Evolutionary conservation across 768 basidiomycete genomes (phyloP).

Genomic region (Rickenella mellea): DNA sequence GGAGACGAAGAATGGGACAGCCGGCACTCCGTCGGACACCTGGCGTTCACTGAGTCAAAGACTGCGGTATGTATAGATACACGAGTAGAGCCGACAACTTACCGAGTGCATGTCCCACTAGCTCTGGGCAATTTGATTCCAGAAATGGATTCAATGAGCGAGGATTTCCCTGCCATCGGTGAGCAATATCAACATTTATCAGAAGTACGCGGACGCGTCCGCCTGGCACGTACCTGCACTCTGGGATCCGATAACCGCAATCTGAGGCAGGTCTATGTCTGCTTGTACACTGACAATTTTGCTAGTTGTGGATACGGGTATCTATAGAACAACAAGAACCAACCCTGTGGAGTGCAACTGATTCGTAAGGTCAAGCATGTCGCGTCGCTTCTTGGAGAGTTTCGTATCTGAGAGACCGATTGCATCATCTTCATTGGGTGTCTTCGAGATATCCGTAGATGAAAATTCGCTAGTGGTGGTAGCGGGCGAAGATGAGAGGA

Average conservation of each 20-base stretch:
- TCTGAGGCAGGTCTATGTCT: conserved; percentile 65
- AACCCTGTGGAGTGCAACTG: conserved; percentile 56
- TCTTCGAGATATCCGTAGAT: too few relatives aligned
- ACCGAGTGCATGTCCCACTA: conserved; percentile 73
- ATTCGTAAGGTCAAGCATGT: conserved; percentile 51
- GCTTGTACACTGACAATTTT: conserved; percentile 42
- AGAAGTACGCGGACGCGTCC: too few relatives aligned
- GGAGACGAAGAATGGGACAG: conserved; percentile 27
- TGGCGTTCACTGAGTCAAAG: conserved; percentile 11
- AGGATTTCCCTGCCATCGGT: conserved; percentile 78
- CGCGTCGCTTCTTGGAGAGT: conserved; percentile 31
- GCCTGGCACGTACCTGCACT: too few relatives aligned
- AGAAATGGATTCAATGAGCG: conserved; percentile 68
- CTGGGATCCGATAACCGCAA: conserved; percentile 65
- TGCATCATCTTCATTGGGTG: conserved; percentile 9
- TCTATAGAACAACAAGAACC: conserved; percentile 4
- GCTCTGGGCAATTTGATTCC: conserved; percentile 63
- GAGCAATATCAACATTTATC: too few relatives aligned
- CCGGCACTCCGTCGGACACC: conserved; percentile 51
- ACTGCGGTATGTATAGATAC: neutral
- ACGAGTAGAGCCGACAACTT: neutral
- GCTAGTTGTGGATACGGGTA: conserved; percentile 2
- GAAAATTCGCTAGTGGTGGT: too few relatives aligned
- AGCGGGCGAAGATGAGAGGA: too few relatives aligned
- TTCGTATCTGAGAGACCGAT: conserved; percentile 46